Base-by-base conservation (phyloP, 305 asterid species). In the Lippia alba region DNA sequence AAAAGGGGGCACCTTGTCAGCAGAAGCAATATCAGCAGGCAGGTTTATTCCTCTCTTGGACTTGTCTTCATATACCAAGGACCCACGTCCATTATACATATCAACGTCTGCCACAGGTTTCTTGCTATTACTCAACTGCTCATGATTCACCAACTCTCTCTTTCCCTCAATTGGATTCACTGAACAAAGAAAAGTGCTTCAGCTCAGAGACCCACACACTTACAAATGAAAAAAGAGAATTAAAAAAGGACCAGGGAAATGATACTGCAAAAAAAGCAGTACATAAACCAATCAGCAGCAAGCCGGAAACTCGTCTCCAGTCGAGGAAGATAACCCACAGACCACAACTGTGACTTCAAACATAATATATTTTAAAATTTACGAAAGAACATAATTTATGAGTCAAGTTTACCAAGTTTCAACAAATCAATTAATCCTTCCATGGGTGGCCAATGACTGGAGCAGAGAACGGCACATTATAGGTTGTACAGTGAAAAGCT, bases 1-100 rank as follows among this genome's bases (percentile, higher is more conserved):
- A 16, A 34, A 18, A 33, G 61, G 36, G 61, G 62, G 79, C 64
- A 92, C 98, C 97, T 92, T 90, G 51, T 87, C 84, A 46, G 80
- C 53, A 18, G 75, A 56, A 57, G 79, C 65, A 51, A 48, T 57
- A 75, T 84, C 89, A 64, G 75, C 64, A 54, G 82, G 72, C 18
- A 56, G 60, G 76, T 58, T 65, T 51, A 24, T 77, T 61, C 82
- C 78, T 78, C 79, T 79, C 74, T 72, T 79, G 36, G 82, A 71
- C 73, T 75, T 79, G 54, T 85, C 86, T 79, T 79, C 92, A 55
- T 66, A 61, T 62, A 66, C 74, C 49, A 61, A 46, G 41, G 64
- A 61, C 66, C 67, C 76, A 53, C 53, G 75, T 50, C 76, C 80
- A 55, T 81, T 72, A 72, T 79, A 77, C 72, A 70, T 65, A 65